These are phyloP conservation scores for Fraxinus xanthoxyloides DNA, from an alignment of 305 asterid species.

Conservation along the genomic window DNA sequence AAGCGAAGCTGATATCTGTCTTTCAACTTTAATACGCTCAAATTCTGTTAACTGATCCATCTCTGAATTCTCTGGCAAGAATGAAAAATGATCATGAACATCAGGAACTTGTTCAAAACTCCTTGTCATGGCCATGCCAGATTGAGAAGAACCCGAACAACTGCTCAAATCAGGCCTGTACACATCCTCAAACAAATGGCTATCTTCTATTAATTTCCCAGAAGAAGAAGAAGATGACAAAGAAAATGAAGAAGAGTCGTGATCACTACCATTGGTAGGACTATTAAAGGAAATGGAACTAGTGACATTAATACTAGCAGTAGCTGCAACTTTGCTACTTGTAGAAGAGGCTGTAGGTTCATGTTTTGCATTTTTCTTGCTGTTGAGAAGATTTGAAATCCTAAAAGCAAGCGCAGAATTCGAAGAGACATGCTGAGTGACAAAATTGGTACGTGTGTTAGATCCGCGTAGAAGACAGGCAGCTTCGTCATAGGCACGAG, in stretches of 20 bases:
- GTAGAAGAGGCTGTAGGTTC: conserved; percentile 14
- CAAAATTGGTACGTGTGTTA: conserved; percentile 55
- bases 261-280: conserved; percentile 6
- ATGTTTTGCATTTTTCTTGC: conserved; percentile 21
- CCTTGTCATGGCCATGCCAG: conserved; percentile 23
- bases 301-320: no score
- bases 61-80: conserved; percentile 27
- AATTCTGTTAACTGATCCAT: conserved; percentile 42
- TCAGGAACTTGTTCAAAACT: conserved; percentile 26
- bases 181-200: conserved; percentile 41
- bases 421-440: conserved; percentile 36
- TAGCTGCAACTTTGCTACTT: background rate
- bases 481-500: conserved; percentile 76
- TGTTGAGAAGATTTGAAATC: conserved; percentile 47
- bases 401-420: conserved; percentile 68
- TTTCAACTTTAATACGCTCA: conserved; percentile 63
- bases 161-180: conserved; percentile 62
- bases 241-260: conserved; percentile 14
- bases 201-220: conserved; percentile 8
- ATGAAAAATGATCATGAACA: conserved; percentile 20
- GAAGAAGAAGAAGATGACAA: background rate
- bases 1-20: conserved; percentile 82
- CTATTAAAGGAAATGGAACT: background rate
- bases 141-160: conserved; percentile 22
- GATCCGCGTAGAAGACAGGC: conserved; percentile 71